A percentile compares a stretch with the other conserved stretches of the same genome.
Evolutionary conservation across 305 asterid genomes (phyloP).

Genomic region (Withania somnifera): DNA sequence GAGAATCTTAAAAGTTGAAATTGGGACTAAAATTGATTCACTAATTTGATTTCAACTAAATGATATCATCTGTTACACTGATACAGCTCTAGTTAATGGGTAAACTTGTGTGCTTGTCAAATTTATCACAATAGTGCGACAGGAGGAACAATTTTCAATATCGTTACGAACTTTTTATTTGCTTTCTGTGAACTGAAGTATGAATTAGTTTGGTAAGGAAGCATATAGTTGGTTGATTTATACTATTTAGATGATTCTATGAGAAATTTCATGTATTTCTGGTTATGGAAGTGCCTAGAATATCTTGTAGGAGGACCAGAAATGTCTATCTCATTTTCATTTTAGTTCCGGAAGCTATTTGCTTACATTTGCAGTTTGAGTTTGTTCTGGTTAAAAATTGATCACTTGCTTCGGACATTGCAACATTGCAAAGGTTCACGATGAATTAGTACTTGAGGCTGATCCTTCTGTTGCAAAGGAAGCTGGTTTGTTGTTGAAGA

Average conservation of each 20-base stretch:
- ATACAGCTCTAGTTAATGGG: neutral
- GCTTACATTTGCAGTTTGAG: neutral
- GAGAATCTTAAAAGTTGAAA: neutral
- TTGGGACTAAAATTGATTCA: neutral
- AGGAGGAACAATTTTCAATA: neutral
- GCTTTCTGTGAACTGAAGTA: neutral
- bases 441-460: slow-evolving; percentile 84
- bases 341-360: neutral
- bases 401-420: neutral
- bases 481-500: slow-evolving; percentile 61
- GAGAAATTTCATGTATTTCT: neutral
- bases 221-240: neutral
- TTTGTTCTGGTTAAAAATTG: neutral
- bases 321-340: neutral
- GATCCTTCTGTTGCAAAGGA: slow-evolving; percentile 71
- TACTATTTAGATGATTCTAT: neutral
- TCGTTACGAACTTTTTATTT: neutral
- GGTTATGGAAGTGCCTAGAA: neutral
- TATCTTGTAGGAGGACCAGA: neutral
- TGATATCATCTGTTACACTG: neutral
- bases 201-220: neutral
- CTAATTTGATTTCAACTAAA: neutral
- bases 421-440: slow-evolving; percentile 62
- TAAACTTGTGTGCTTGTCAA: neutral
- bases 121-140: neutral